Base-by-base conservation (phyloP, 495 filamentous ascomycete species). In the Tuber magnatum region DNA sequence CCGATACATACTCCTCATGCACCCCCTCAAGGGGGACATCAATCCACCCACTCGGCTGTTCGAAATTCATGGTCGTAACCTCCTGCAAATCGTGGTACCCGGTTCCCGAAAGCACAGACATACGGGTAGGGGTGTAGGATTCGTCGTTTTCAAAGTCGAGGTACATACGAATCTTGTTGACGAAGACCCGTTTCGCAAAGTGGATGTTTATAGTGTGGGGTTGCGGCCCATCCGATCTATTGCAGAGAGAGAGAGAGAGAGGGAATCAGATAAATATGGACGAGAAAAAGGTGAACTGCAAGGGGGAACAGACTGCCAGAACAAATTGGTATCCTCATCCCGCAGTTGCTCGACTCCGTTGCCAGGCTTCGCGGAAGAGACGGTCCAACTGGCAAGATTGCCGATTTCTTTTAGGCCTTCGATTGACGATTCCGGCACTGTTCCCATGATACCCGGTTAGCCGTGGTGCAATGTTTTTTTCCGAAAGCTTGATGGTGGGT, bases 71-170 rank as follows among this genome's bases (percentile, higher is more conserved):
- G 56, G 89, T 90, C 16, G 89, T 90, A 79, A 96, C 97, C 75
- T 92, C 90, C 65, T 92, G 89, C 10, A 97, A 87, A 83, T 96
- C 93, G 82, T 97, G 93, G 70, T 90, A 89, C 35, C 93, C 91
- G 77, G 92, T 97, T 16, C 95, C 95, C 8, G 93, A 94, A 32
- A 90, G 86, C 78, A 97, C 92, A 16, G 89, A 86, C 80, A 99
- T 94, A 78, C 92, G 91, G 1, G 94, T 97, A 3, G 95, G 95
- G n/a, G 95, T 99, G 84, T 99, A 99, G 44, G 90, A 93, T 85
- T 99, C 95, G 84, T 99, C 95, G 28, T 91, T 86, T 71, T 91
- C 90, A 82, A 94, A 97, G 85, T 98, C 93, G 44, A 98, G 90
- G 79, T 92, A 95, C 43, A 99, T 89, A 22, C 94, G 87, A 42